Base-by-base conservation (phyloP, 2,329 filamentous ascomycete genomes). In the Tricladium varicosporioides region DNA sequence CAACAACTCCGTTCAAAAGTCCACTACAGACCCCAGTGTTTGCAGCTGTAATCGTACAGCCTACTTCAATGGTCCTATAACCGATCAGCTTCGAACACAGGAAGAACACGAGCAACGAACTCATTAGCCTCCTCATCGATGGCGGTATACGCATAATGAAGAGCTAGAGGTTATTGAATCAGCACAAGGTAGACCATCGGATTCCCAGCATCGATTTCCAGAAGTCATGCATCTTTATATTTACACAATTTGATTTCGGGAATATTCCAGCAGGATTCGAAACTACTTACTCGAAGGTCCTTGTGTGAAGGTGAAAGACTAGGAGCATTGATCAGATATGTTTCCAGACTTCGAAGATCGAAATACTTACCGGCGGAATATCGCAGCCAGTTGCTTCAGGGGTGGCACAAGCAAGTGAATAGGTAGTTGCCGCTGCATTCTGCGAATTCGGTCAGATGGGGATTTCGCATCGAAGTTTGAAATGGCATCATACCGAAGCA, bases 261-360 rank as follows among this genome's bases (percentile, higher is more conserved):
- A 33, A 44, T 19, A 16, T 5, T 16, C n/a, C 45, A 54, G 2
- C 27, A 45, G 46, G 60, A 64, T 16, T 48, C 51, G 0, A 65
- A 40, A 13, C 10, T 15, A 5, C 43, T 46, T 36, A 7, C 65
- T 67, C 2, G 63, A 65, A 14, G 64, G 63, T 15, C 64, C 64
- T 58, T 67, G 61, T 0, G 65, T 67, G 36, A 64, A 60, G 2
- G 54, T 59, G 22, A 69, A 65, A 16, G 50, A 55, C 36, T 44
- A 31, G 13, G 7, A 5, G 18, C 5, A 43, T 14, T 51, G 18
- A 22, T 44, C 40, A 31, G 50, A 13, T 22, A 33, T 33, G 14
- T 19, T 19, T 52, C 13, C 14, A 40, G 15, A 32, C 5, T 5
- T 14, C 10, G 9, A n/a, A n/a, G 5, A 19, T 43, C 2, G 9